These are phyloP conservation scores for Amphicarpaea edgeworthii DNA, from an alignment of 306 rosid species.

Conservation along the genomic window DNA sequence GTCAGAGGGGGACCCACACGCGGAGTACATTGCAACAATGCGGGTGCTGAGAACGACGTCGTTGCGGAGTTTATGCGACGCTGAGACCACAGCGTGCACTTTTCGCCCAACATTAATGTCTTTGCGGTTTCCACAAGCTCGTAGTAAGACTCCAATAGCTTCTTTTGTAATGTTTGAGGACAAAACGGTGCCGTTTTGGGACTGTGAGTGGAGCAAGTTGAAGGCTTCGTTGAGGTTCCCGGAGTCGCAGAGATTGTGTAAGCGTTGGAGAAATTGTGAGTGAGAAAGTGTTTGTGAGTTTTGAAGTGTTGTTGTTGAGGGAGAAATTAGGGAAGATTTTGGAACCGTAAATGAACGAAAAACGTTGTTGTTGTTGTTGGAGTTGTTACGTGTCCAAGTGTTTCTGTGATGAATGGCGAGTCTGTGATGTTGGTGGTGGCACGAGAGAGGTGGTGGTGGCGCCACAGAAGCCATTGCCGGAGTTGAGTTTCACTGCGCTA, in stretches of 20 bases:
- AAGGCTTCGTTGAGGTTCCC: slow-evolving; percentile 66
- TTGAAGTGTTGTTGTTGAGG: slow-evolving; percentile 27
- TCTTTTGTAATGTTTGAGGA: slow-evolving; percentile 20
- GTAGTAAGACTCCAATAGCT: slow-evolving; percentile 58
- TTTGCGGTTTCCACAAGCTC: slow-evolving; percentile 61
- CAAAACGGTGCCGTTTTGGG: slow-evolving; percentile 40
- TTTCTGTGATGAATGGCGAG: slow-evolving; percentile 8
- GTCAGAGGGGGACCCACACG: slow-evolving; percentile 66
- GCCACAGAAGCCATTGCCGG: slow-evolving; percentile 50
- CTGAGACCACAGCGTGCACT: slow-evolving; percentile 58
- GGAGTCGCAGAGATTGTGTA: slow-evolving; percentile 59
- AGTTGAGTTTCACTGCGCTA: background rate
- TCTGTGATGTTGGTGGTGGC: slow-evolving; percentile 36
- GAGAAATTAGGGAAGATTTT: slow-evolving; percentile 47
- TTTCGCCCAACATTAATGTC: slow-evolving; percentile 64
- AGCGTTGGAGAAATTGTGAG: slow-evolving; percentile 53
- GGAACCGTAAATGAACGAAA: slow-evolving; percentile 38
- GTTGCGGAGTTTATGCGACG: slow-evolving; percentile 50
- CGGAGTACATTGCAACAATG: slow-evolving; percentile 74
- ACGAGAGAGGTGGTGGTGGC: slow-evolving; percentile 48
- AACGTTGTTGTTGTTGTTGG: no score
- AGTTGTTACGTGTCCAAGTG: no score
- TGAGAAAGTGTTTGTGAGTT: background rate
- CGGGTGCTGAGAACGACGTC: slow-evolving; percentile 76
- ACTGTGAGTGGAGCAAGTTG: slow-evolving; percentile 47